Evolutionary conservation across 352 stramenopile species (phyloP), one percentile per base, ranked within the genome.

Genomic region (Pythium plurisporium): DNA sequence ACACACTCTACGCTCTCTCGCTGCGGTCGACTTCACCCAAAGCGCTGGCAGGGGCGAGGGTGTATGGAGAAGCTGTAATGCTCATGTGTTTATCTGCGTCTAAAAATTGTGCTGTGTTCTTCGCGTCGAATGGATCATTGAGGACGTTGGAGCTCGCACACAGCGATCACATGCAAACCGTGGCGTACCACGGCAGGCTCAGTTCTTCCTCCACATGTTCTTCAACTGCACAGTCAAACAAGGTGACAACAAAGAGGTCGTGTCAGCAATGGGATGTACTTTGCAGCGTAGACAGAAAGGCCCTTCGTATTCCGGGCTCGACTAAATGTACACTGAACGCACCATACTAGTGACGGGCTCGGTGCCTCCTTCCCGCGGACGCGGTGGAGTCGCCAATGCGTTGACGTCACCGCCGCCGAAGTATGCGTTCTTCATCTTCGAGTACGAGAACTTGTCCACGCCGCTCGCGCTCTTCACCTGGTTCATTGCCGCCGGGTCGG

Each of bases 201-300:
- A 90, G 69, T 89, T 91, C 59, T 87, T 89, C 61, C 87, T 89
- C 81, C 81, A 89, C 67, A 91, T 83, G 48, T 80, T 80, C 64
- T 91, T 91, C 70, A 89, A 83, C 81, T 91, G 29, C 38, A 42
- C 25, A 27, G 40, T 36, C 23, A 53, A 4, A 10, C 26, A 36
- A 25, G 12, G 42, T 23, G 12, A 20, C 41, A 43, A 26, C 4
- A 15, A 44, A 22, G 12, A 37, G 7, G 12, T 41, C 27, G 6
- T 5, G 34, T 46, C 26, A 48, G 25, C 19, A 40, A 41, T 5
- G 27, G 25, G 25, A 38, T 57, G 23, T 57, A 57, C 49, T 48
- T 48, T 25, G 12, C 29, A 29, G 25, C 25, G 44, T 49, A 34
- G 25, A 37, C 5, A 20, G 22, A 47, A 29, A 36, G 43, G 43